Evolutionary conservation across 306 rosid species (phyloP).

Genomic region (Quercus robur): DNA sequence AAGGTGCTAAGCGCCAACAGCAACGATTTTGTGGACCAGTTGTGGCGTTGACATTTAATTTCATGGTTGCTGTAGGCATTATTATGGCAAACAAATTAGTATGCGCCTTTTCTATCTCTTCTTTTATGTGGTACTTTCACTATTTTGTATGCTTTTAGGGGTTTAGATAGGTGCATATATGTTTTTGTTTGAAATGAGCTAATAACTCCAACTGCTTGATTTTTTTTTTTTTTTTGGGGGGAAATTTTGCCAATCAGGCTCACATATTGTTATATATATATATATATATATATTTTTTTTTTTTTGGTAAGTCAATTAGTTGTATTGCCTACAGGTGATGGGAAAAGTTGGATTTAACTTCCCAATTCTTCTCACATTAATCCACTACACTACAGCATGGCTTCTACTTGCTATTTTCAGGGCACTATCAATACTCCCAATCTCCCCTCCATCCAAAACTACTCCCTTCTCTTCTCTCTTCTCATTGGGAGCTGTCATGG

Average conservation of each 20-base stretch:
- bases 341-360: conserved; percentile 87
- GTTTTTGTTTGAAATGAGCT: background rate
- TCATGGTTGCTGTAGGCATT: conserved; percentile 68
- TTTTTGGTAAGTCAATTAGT: too few species aligned
- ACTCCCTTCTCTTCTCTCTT: conserved; percentile 92
- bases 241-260: background rate
- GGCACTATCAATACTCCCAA: conserved; percentile 70
- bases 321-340: conserved; percentile 66
- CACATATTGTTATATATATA: too few species aligned
- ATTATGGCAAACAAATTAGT: conserved; percentile 85
- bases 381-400: conserved; percentile 82
- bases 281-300: too few species aligned
- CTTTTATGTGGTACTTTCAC: background rate
- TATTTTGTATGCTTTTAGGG: background rate
- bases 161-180: background rate
- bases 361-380: conserved; percentile 83
- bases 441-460: conserved; percentile 77
- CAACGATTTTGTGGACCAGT: conserved; percentile 80
- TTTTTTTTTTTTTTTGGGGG: background rate
- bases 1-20: conserved; percentile 92
- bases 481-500: conserved; percentile 87
- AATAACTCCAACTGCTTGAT: background rate
- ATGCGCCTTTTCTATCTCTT: background rate
- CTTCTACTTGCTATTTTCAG: conserved; percentile 81
- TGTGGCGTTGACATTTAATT: conserved; percentile 79